phyloP scores from a whole-genome alignment of 495 filamentous ascomycete species.

The Oidiodendron maius region DNA sequence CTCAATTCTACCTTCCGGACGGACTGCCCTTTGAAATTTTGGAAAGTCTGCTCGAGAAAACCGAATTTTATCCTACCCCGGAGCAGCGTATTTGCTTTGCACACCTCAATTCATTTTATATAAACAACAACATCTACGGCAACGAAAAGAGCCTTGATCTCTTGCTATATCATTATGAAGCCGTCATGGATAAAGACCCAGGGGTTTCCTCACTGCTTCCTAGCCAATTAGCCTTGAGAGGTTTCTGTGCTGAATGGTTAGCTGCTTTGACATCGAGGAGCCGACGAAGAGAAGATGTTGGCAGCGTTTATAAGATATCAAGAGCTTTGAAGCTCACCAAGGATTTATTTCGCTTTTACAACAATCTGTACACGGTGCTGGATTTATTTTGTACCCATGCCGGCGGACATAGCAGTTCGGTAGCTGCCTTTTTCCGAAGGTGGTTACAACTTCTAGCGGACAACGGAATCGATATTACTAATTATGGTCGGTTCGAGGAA shows the following conservation, averaged over 20 bases:
- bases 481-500: conserved; percentile 3
- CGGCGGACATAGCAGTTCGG: not conserved
- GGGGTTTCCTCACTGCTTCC: too few relatives aligned
- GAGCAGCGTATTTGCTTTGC: not conserved
- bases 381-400: too few relatives aligned
- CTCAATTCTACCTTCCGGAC: not conserved
- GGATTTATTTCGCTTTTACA: not conserved
- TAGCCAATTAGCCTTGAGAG: not conserved
- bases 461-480: not conserved
- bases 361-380: too few relatives aligned
- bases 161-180: not conserved
- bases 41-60: not conserved
- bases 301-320: too few relatives aligned
- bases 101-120: not conserved
- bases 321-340: conserved; percentile 1
- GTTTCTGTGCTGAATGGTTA: not conserved
- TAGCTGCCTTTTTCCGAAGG: not conserved
- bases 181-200: too few relatives aligned
- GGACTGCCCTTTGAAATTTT: conserved; percentile 4
- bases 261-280: not conserved
- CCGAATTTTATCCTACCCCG: not conserved
- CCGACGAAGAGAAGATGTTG: not conserved
- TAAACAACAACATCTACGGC: not conserved
- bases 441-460: conserved; percentile 2
- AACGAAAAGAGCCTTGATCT: not conserved